Percentiles rank a stretch among this genome's conserved stretches.
Conservation (phyloP, 768 basidiomycete species). For the Psilocybe tampanensis region DNA sequence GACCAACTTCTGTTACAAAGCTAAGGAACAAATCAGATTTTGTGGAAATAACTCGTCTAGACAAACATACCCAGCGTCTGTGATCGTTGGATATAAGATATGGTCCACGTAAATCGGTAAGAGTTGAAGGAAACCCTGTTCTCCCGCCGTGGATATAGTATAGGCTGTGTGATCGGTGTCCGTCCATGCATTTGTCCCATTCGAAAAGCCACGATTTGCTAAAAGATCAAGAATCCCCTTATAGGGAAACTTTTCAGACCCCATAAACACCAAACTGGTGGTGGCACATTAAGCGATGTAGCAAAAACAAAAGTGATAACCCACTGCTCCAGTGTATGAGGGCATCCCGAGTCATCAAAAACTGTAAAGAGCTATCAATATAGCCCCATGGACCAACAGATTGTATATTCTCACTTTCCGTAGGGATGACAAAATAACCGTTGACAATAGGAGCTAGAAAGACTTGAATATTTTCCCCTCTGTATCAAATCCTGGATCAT, state of each 20-base stretch:
- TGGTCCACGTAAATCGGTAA: conserved; percentile 94
- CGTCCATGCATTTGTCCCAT: conserved; percentile 97
- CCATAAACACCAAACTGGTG: conserved; percentile 86
- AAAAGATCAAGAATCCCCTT: conserved; percentile 95
- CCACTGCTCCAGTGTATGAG: conserved; percentile 95
- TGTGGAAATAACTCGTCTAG: neutral
- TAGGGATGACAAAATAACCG: conserved; percentile 87
- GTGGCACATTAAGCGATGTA: conserved; percentile 9
- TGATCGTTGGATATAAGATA: conserved; percentile 94
- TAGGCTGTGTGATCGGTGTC: conserved; percentile 95
- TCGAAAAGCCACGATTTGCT: conserved; percentile 91
- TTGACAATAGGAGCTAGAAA: conserved; percentile 80
- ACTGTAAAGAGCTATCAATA: conserved; percentile 45
- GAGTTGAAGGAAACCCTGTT: conserved; percentile 86
- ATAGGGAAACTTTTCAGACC: conserved; percentile 93
- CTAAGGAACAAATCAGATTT: conserved; percentile 28
- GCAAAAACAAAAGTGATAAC: conserved; percentile 25
- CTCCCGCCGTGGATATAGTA: conserved; percentile 94
- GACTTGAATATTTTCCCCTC: neutral
- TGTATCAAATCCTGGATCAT: neutral
- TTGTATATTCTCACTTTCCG: conserved; percentile 67
- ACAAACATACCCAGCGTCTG: conserved; percentile 72
- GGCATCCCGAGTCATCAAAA: conserved; percentile 93
- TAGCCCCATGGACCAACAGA: neutral
- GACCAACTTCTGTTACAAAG: conserved; percentile 60